These are phyloP conservation scores for Amesomyces nigricolor DNA, from an alignment of 2,329 filamentous ascomycete genomes.

Conservation along the genomic window DNA sequence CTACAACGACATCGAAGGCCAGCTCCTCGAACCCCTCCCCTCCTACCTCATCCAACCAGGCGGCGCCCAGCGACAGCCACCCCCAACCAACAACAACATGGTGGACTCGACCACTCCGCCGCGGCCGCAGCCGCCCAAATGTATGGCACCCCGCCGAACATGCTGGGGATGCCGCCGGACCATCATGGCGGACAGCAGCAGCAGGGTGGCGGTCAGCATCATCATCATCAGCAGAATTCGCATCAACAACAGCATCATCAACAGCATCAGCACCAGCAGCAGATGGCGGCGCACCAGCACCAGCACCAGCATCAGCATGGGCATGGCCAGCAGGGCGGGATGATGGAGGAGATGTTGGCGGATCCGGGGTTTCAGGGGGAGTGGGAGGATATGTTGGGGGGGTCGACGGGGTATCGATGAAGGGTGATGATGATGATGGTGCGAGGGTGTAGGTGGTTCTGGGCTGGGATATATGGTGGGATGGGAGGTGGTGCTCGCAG, in stretches of 20 bases:
- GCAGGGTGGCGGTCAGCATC: constrained; percentile 27
- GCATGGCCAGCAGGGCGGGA: constrained; percentile 36
- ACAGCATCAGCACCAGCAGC: constrained; percentile 30
- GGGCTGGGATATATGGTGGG: no score
- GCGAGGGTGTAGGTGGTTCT: no score
- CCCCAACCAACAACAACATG: constrained; percentile 28
- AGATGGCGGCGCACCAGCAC: constrained; percentile 25
- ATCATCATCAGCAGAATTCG: constrained; percentile 23
- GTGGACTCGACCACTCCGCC: constrained; percentile 36
- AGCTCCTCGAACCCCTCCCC: constrained; percentile 64
- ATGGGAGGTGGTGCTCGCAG: no score
- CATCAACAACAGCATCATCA: constrained; percentile 30
- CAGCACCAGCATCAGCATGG: constrained; percentile 28
- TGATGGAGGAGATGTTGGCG: constrained; percentile 48
- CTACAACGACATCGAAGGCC: constrained; percentile 65
- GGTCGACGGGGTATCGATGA: constrained; percentile 26
- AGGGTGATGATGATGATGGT: background rate
- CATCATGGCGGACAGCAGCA: constrained; percentile 31
- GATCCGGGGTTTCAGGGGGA: constrained; percentile 42
- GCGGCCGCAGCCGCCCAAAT: constrained; percentile 36
- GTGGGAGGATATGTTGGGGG: constrained; percentile 43
- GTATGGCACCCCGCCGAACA: constrained; percentile 39
- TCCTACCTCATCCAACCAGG: constrained; percentile 65
- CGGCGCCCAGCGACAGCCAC: no score
- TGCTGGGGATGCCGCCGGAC: constrained; percentile 38